phyloP scores from a whole-genome alignment of 441 rosid genomes.

The Populus hybrid region DNA sequence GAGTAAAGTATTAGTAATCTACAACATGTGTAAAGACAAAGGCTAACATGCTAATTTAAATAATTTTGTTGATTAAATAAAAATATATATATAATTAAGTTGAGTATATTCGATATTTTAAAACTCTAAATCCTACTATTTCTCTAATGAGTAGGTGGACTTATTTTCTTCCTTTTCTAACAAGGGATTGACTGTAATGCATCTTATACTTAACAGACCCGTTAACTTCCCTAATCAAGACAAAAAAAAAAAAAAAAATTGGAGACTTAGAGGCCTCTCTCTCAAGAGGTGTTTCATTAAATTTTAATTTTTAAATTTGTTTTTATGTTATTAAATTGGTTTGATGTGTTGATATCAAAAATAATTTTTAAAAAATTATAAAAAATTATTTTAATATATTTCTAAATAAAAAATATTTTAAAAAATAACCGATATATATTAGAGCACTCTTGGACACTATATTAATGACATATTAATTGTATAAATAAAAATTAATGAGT shows the following conservation, averaged over 20 bases:
- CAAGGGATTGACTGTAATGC: constrained; percentile 38
- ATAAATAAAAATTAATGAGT: neutral
- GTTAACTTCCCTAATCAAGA: neutral
- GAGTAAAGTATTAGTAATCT: neutral
- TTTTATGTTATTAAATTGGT: accelerated
- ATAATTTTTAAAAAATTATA: too few species aligned
- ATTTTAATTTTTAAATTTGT: too few species aligned
- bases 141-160: constrained; percentile 31
- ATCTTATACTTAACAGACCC: constrained; percentile 10
- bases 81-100: neutral
- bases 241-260: neutral
- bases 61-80: neutral
- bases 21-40: neutral
- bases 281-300: too few species aligned
- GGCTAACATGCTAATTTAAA: neutral
- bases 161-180: constrained; percentile 28
- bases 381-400: too few species aligned
- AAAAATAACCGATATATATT: accelerated
- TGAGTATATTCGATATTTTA: neutral
- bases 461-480: neutral
- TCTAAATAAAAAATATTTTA: accelerated
- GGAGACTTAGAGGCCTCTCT: neutral
- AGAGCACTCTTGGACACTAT: accelerated
- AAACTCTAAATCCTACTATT: neutral
- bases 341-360: accelerated